These are phyloP conservation scores for Phialophora tarda DNA, from an alignment of 2,329 filamentous ascomycete species.

Conservation along the genomic window DNA sequence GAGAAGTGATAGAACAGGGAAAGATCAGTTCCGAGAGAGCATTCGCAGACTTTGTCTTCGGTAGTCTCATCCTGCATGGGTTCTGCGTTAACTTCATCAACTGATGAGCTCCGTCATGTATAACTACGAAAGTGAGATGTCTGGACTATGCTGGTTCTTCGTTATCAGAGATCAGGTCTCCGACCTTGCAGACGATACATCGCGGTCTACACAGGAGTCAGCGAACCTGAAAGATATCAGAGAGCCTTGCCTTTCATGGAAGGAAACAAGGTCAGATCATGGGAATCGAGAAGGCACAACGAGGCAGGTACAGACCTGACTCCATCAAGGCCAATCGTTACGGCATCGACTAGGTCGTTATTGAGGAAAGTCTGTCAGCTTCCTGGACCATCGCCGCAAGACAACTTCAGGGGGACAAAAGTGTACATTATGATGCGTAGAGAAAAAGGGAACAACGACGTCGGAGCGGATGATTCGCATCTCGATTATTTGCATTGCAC, in stretches of 20 bases:
- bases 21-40: constrained; percentile 67
- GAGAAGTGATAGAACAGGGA: constrained; percentile 37
- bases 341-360: neutral
- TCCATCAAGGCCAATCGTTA: neutral
- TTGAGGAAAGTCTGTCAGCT: neutral
- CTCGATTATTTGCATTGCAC: neutral
- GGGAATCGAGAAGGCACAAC: neutral
- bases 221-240: neutral
- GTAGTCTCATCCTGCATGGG: constrained; percentile 94
- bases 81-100: constrained; percentile 99
- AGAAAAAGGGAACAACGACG: neutral
- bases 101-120: constrained; percentile 50
- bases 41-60: constrained; percentile 95
- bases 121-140: neutral
- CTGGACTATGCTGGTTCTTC: neutral
- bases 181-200: neutral
- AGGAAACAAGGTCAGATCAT: neutral
- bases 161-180: neutral
- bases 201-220: neutral
- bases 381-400: neutral
- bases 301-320: neutral
- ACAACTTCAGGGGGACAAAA: neutral
- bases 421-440: neutral
- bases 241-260: neutral
- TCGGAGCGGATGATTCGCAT: neutral